Percentiles rank a stretch among this genome's conserved stretches.
Conservation (phyloP, 2,329 filamentous ascomycete genomes). For the Alternaria metachromatica region DNA sequence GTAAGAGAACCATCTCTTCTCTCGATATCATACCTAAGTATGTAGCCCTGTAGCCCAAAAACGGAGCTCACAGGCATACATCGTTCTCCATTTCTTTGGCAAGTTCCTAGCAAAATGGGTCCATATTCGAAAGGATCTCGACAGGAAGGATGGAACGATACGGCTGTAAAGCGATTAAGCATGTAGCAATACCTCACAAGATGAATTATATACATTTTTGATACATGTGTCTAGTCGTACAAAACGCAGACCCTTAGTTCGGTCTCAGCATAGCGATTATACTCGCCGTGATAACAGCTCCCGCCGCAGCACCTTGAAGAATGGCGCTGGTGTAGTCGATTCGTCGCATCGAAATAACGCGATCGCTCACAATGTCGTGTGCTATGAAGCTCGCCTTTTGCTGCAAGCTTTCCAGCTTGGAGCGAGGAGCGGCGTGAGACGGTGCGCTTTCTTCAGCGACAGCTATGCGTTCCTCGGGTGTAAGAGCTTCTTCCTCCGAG, state of each 20-base stretch:
- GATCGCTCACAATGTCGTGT: slow-evolving; percentile 53
- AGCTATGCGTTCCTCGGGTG: slow-evolving; percentile 22
- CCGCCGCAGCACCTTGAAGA: slow-evolving; percentile 54
- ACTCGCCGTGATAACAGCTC: slow-evolving; percentile 44
- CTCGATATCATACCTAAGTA: background rate
- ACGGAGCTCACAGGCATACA: background rate
- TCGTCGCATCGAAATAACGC: slow-evolving; percentile 52
- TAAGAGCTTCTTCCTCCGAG: slow-evolving; percentile 12
- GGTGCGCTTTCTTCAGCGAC: slow-evolving; percentile 21
- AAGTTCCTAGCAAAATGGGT: background rate
- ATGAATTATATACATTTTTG: background rate
- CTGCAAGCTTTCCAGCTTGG: slow-evolving; percentile 28
- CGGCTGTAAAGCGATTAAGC: background rate
- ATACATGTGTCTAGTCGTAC: slow-evolving; percentile 8
- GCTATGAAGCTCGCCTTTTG: slow-evolving; percentile 27
- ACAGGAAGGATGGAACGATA: background rate
- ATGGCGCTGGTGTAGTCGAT: slow-evolving; percentile 56
- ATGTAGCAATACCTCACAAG: background rate
- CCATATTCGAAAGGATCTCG: background rate
- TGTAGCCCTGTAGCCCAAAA: background rate
- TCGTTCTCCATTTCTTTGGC: background rate
- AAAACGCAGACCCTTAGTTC: slow-evolving; percentile 14
- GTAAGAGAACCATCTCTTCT: background rate
- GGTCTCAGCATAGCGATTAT: slow-evolving; percentile 33
- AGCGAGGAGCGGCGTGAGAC: slow-evolving; percentile 10